phyloP scores from a whole-genome alignment of 2,329 filamentous ascomycete species.

The Torrubiellomyces zombiae region DNA sequence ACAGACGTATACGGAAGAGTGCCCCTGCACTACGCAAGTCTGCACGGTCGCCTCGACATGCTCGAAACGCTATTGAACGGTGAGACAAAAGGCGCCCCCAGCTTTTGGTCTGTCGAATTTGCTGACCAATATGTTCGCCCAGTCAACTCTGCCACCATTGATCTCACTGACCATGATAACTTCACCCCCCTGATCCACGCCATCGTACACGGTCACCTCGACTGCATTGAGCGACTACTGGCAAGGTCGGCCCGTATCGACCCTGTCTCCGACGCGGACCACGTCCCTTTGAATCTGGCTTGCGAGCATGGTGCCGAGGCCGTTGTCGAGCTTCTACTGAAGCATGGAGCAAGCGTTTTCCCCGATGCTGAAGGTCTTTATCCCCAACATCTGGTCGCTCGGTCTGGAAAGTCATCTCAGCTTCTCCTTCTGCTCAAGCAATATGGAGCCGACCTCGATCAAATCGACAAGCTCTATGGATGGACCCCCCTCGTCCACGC shows the following conservation, averaged over 20 bases:
- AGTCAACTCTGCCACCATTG: conserved; percentile 59
- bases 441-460: conserved; percentile 79
- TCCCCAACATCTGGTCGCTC: conserved; percentile 89
- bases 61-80: conserved; percentile 55
- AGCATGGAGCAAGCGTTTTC: conserved; percentile 65
- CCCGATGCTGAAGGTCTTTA: conserved; percentile 91
- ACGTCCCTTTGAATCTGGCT: conserved; percentile 85
- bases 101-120: not conserved
- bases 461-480: conserved; percentile 87
- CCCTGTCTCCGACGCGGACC: conserved; percentile 70
- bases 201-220: conserved; percentile 72
- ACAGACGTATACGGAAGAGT: conserved; percentile 90
- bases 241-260: conserved; percentile 69
- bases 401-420: conserved; percentile 67
- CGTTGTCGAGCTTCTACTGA: conserved; percentile 72
- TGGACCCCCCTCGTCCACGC: conserved; percentile 97
- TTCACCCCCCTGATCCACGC: conserved; percentile 92
- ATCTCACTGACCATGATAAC: conserved; percentile 88
- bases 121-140: conserved; percentile 5
- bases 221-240: conserved; percentile 66
- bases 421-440: conserved; percentile 66
- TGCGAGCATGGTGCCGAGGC: conserved; percentile 81
- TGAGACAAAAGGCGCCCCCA: conserved; percentile 14
- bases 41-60: conserved; percentile 81
- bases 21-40: conserved; percentile 87